Base-by-base conservation (phyloP, 352 stramenopile species). In the Pythium insidiosum region DNA sequence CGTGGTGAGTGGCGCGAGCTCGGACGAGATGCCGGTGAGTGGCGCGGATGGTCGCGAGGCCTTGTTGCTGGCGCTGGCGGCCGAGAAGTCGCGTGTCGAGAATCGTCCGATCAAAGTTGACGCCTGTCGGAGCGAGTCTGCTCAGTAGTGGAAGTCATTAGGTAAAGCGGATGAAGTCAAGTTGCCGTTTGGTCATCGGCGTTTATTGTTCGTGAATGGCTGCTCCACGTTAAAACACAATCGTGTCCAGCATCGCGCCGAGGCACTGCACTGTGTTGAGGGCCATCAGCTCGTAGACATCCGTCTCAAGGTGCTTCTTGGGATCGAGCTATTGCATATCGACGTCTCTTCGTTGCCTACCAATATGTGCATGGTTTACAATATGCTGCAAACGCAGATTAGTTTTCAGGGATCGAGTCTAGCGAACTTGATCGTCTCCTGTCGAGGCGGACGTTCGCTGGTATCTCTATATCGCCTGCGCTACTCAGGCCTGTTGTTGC, bases 221-320 rank as follows among this genome's bases (percentile, higher is more conserved):
- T n/a, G n/a, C n/a, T n/a, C n/a, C n/a, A n/a, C n/a, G n/a, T 30
- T 94, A 98, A 66, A 99, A 99, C 38, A 99, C 93, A 26, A 99
- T 96, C 12, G 96, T 98, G 81, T 98, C 89, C 26, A 99, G 78
- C 95, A 99, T 99, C 7, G 93, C 96, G 16, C 95, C 95, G 35
- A 99, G 76, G 61, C 91, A 98, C 76, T 99, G 96, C 41, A 99
- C 91, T 53, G 98, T 99, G 75, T 98, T 99, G 50, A 93, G 76
- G 33, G 87, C 94, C 95, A 99, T 98, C 47, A 99, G 79, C 58
- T 98, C 93, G 36, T 96, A 84, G 30, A 99, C 95, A 53, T 95
- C 92, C 33, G 72, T 84, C 59, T 98, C 91, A 42, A 97, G 56
- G 59, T 97, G 86, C 63, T 91, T 91, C 73, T 97, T 96, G 12